Evolutionary conservation across 2,329 filamentous ascomycete species (phyloP).

Genomic region (Aspergillus phoenicis): DNA sequence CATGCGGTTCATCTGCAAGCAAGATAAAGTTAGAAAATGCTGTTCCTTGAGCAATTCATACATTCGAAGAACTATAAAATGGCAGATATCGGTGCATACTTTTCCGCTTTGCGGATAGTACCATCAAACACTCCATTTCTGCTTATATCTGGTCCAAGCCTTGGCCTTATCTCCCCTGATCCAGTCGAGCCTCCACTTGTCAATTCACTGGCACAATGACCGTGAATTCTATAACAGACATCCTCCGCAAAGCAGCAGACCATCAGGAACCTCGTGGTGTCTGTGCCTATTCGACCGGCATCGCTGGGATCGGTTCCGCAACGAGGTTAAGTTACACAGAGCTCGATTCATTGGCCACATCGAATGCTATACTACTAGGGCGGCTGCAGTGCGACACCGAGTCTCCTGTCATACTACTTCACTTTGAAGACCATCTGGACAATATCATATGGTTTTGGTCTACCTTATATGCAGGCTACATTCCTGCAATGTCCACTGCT

Average conservation of each 20-base stretch:
- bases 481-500: slow-evolving; percentile 42
- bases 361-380: neutral
- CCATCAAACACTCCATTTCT: neutral
- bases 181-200: too few species aligned
- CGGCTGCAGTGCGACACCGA: neutral
- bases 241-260: neutral
- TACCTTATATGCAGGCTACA: slow-evolving; percentile 35
- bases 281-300: neutral
- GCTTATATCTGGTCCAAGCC: neutral
- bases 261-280: neutral
- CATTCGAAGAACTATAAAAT: too few species aligned
- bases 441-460: slow-evolving; percentile 48
- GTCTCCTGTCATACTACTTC: slow-evolving; percentile 16
- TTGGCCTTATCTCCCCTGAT: neutral
- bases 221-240: neutral
- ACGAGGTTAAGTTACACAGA: neutral
- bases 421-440: slow-evolving; percentile 42
- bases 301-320: neutral
- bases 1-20: too few species aligned
- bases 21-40: too few species aligned
- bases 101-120: too few species aligned
- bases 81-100: too few species aligned
- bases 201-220: neutral
- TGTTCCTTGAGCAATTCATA: rapidly evolving
- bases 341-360: neutral